A percentile compares a stretch with the other conserved stretches of the same genome.
phyloP scores from a whole-genome alignment of 805 yeast genomes.

The Candida schatavii region DNA sequence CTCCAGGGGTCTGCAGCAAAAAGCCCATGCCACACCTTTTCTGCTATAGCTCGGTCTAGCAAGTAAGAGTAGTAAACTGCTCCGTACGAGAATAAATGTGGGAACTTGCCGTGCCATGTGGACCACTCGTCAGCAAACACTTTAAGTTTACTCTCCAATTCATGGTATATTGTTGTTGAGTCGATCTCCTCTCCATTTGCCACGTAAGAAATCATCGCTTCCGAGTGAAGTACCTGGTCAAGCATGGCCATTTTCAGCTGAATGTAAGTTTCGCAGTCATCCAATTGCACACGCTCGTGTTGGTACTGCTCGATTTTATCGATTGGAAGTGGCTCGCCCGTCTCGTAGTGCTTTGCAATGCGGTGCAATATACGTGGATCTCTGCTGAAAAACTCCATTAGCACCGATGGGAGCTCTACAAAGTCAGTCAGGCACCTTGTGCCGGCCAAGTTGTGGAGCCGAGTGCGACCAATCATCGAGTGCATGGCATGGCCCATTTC shows the following conservation, averaged over 20 bases:
- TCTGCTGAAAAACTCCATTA: constrained; percentile 90
- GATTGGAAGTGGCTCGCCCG: constrained; percentile 58
- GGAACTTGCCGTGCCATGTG: constrained; percentile 92
- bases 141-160: constrained; percentile 54
- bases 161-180: constrained; percentile 62
- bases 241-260: constrained; percentile 88
- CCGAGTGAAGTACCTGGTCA: constrained; percentile 74
- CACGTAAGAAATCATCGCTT: constrained; percentile 23
- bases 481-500: constrained; percentile 99
- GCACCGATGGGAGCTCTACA: constrained; percentile 93
- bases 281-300: constrained; percentile 49
- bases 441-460: constrained; percentile 88
- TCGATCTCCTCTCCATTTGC: constrained; percentile 36
- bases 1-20: constrained; percentile 71
- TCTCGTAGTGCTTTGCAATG: constrained; percentile 70
- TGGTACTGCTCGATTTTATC: constrained; percentile 51
- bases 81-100: constrained; percentile 91
- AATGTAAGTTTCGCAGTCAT: constrained; percentile 73
- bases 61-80: constrained; percentile 91
- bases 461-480: constrained; percentile 91
- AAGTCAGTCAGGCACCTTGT: constrained; percentile 95
- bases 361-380: constrained; percentile 71
- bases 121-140: constrained; percentile 69
- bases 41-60: constrained; percentile 89
- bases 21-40: constrained; percentile 73